Conservation (phyloP, 768 basidiomycete species). For the Dentipellis sp. region DNA sequence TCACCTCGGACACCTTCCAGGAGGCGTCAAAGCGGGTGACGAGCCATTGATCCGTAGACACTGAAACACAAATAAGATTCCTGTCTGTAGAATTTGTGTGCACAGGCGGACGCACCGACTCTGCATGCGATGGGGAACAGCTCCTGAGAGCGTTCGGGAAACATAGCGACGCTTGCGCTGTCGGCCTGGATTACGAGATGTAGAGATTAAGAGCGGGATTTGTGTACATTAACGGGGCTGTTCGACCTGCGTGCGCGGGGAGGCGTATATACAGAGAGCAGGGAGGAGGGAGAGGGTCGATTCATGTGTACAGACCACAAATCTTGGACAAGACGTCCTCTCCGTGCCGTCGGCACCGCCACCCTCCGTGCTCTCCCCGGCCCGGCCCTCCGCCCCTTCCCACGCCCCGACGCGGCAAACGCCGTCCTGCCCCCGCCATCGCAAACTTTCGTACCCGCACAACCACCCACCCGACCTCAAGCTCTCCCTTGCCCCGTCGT, state of each 20-base stretch:
- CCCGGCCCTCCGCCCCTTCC: too few relatives aligned
- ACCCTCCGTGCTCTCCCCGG: too few relatives aligned
- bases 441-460: background rate
- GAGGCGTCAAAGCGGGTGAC: slow-evolving; percentile 54
- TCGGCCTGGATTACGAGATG: background rate
- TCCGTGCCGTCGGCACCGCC: too few relatives aligned
- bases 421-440: background rate
- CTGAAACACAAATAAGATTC: slow-evolving; percentile 17
- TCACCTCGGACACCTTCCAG: slow-evolving; percentile 56
- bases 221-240: background rate
- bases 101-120: slow-evolving; percentile 35
- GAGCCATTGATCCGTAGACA: slow-evolving; percentile 72
- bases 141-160: background rate
- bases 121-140: slow-evolving; percentile 43
- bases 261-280: background rate
- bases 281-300: background rate
- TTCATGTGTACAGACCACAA: too few relatives aligned
- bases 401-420: background rate
- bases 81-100: background rate
- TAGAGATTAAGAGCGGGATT: background rate
- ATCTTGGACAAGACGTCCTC: too few relatives aligned
- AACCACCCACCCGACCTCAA: background rate
- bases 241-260: too few relatives aligned
- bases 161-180: background rate
- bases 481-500: background rate